Base-by-base conservation (phyloP, 2,329 filamentous ascomycete genomes). In the Cryphonectria naterciae region DNA sequence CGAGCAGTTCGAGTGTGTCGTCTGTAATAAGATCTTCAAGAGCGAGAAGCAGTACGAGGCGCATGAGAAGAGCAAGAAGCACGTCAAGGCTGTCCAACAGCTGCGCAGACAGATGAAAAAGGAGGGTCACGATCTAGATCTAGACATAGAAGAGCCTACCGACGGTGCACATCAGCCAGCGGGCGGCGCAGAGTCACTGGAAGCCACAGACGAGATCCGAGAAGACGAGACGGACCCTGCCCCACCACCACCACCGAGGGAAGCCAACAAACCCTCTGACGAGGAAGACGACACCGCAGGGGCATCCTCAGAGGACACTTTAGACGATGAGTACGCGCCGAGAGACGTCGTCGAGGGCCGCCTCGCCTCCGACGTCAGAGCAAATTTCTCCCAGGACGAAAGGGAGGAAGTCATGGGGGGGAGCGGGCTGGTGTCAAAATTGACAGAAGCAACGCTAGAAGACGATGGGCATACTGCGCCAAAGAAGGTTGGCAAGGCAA, bases 41-140 rank as follows among this genome's bases (percentile, higher is more conserved):
- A 98, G 95, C 77, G 93, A 97, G 78, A 94, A 94, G 74, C 95
- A 98, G 78, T 94, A 92, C 72, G 91, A 97, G 77, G 91, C 92
- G 3, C 96, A 99, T 77, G 95, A 98, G 82, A 94, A 92, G 82
- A 98, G 95, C 85, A 99, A 97, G 80, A 99, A 98, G 81, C 96
- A 99, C 77, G 81, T 91, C 73, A 98, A 97, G 79, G 92, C 94
- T 2, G 87, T 98, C 8, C 91, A 95, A 75, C 88, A 94, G 72
- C 81, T 99, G 54, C 90, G 89, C 76, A 87, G 89, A 76, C 91
- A 96, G 79, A 97, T 99, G 94, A 88, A 87, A 75, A 90, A 91
- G 75, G 93, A 99, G 77, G 92, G 95, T 76, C 67, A 54, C 22
- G 67, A 64, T 32, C 84, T 85, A 63, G 85, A 89, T 65, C 79